Percentiles rank a stretch among this genome's conserved stretches.
Conservation (phyloP, 108 stramenopile species). For the Nitzschia sp. region DNA sequence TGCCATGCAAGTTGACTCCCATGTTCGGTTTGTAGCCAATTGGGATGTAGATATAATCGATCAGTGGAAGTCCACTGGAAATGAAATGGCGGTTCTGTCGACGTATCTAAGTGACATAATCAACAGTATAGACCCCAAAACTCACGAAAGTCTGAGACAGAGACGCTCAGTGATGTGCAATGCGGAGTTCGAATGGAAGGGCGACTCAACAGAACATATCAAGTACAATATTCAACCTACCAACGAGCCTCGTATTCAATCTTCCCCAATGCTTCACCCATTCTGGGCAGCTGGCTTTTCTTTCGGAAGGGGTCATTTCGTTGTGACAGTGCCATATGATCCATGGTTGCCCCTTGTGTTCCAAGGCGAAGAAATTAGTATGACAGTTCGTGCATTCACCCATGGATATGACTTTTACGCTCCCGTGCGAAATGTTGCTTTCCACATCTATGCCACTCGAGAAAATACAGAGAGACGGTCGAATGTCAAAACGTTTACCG, state of each 20-base stretch:
- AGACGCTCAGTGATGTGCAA: conserved; percentile 49
- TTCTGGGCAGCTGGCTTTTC: conserved; percentile 89
- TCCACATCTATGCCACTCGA: conserved; percentile 38
- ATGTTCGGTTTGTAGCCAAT: conserved; percentile 49
- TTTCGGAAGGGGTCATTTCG: conserved; percentile 68
- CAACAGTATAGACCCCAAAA: conserved; percentile 28
- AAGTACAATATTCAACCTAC: conserved; percentile 37
- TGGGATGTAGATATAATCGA: conserved; percentile 62
- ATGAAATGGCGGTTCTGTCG: conserved; percentile 66
- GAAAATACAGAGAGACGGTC: conserved; percentile 9
- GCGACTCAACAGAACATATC: conserved; percentile 25
- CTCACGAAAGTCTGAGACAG: conserved; percentile 9
- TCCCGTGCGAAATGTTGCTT: conserved; percentile 48
- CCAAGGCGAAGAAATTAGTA: conserved; percentile 70
- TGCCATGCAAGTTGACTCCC: conserved; percentile 74
- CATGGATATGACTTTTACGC: conserved; percentile 83
- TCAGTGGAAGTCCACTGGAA: conserved; percentile 47
- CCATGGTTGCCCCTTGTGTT: conserved; percentile 38
- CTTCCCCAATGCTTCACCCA: conserved; percentile 59
- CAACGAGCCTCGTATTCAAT: conserved; percentile 10
- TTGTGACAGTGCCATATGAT: conserved; percentile 56
- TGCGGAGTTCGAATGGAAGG: conserved; percentile 38
- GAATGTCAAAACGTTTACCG: conserved; percentile 21
- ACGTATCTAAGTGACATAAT: conserved; percentile 47
- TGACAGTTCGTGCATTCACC: conserved; percentile 63